Conservation (phyloP, 2,329 filamentous ascomycete genomes). For the Pestalotiopsis fici region DNA sequence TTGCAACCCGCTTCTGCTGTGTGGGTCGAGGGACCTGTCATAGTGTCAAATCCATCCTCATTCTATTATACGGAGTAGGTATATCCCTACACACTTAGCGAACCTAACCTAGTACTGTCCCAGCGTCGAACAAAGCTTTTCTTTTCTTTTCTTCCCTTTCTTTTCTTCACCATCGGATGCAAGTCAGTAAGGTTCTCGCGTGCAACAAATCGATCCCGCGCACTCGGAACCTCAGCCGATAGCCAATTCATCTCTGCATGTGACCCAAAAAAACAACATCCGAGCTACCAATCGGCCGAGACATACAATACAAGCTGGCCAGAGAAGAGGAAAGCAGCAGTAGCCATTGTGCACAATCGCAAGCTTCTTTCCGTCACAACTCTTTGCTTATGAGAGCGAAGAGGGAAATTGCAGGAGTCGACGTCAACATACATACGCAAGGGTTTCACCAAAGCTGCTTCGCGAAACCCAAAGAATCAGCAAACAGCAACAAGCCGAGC, state of each 20-base stretch:
- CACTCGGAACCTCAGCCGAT: background rate
- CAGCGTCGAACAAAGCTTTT: background rate
- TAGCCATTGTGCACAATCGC: background rate
- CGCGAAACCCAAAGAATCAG: background rate
- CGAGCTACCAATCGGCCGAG: background rate
- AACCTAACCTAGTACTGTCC: background rate
- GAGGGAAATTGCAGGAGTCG: background rate
- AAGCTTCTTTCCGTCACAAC: background rate
- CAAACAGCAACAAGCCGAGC: background rate
- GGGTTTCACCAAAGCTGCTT: background rate
- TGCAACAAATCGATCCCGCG: background rate
- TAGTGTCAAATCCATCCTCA: background rate
- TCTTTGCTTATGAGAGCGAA: background rate
- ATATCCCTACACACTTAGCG: background rate
- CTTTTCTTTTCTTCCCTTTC: background rate
- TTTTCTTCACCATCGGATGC: background rate
- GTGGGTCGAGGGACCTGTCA: background rate
- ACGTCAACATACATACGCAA: background rate
- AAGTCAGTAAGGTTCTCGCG: background rate
- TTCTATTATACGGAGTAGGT: background rate
- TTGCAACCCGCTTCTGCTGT: background rate
- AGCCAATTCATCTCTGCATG: background rate
- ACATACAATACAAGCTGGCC: background rate
- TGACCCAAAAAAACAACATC: background rate
- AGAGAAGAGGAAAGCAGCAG: background rate